phyloP scores from a whole-genome alignment of 163 green algal genomes.

The Scenedesmus sp. region DNA sequence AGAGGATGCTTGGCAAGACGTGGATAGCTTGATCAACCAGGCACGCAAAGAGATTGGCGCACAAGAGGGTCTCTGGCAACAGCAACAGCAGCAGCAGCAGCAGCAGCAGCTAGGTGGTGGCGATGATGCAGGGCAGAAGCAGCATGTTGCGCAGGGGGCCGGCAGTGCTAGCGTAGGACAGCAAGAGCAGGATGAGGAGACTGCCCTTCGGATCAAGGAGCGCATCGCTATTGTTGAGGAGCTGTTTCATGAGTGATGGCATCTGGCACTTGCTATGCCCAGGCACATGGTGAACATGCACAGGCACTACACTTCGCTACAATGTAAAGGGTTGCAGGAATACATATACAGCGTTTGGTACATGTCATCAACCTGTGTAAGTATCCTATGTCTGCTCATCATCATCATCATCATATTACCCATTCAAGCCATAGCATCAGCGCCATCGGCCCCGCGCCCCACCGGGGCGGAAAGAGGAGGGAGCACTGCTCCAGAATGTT shows the following conservation, averaged over 20 bases:
- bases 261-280: no score
- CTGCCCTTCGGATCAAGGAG: not conserved
- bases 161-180: not conserved
- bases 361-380: no score
- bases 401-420: no score
- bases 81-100: not conserved
- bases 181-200: not conserved
- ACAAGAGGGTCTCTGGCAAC: not conserved
- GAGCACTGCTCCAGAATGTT: no score
- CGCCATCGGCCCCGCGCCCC: no score
- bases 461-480: no score
- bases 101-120: not conserved
- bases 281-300: no score
- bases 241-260: not conserved
- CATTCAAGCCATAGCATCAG: no score
- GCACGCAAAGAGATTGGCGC: not conserved
- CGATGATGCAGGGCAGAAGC: not conserved
- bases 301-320: no score
- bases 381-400: no score
- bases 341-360: no score
- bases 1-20: not conserved
- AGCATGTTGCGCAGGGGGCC: not conserved
- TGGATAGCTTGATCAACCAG: not conserved
- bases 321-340: no score
- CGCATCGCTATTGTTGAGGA: not conserved